phyloP scores from a whole-genome alignment of 2,329 filamentous ascomycete species.

The Plectosphaerella plurivora region DNA sequence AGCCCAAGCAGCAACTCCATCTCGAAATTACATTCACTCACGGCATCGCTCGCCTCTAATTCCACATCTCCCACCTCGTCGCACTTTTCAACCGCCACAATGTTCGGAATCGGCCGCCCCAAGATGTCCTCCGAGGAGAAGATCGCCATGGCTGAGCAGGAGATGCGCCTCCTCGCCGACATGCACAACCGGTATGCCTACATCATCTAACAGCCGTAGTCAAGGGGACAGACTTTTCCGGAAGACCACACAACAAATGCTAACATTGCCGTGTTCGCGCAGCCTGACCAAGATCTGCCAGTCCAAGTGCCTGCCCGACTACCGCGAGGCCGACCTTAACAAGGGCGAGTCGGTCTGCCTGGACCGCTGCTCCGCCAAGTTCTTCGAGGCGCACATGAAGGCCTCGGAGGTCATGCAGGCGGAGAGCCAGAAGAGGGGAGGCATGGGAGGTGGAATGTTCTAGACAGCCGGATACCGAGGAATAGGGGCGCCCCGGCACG shows the following conservation, averaged over 20 bases:
- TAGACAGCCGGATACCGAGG: conserved; percentile 6
- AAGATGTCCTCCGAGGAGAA: conserved; percentile 95
- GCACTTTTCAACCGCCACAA: conserved; percentile 17
- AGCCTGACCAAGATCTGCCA: conserved; percentile 87
- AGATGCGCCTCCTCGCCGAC: conserved; percentile 95
- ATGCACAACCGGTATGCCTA: conserved; percentile 87
- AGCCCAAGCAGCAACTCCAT: conserved; percentile 1
- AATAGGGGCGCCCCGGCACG: conserved; percentile 11
- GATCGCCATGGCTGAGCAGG: conserved; percentile 91
- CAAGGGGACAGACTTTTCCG: background rate
- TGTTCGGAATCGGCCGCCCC: conserved; percentile 53
- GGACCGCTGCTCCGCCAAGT: conserved; percentile 95
- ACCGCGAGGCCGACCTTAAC: conserved; percentile 95
- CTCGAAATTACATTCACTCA: background rate
- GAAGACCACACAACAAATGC: background rate
- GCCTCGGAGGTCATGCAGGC: conserved; percentile 95
- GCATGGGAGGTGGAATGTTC: conserved; percentile 46
- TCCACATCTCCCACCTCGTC: background rate
- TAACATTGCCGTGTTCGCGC: background rate
- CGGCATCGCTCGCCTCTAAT: background rate
- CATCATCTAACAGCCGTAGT: conserved; percentile 1
- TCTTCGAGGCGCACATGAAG: conserved; percentile 98
- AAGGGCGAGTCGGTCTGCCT: conserved; percentile 98
- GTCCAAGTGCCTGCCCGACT: conserved; percentile 92
- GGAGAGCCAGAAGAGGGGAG: conserved; percentile 67